Evolutionary conservation across 176 grass and related monocot species (phyloP).

Genomic region (Puya raimondii): DNA sequence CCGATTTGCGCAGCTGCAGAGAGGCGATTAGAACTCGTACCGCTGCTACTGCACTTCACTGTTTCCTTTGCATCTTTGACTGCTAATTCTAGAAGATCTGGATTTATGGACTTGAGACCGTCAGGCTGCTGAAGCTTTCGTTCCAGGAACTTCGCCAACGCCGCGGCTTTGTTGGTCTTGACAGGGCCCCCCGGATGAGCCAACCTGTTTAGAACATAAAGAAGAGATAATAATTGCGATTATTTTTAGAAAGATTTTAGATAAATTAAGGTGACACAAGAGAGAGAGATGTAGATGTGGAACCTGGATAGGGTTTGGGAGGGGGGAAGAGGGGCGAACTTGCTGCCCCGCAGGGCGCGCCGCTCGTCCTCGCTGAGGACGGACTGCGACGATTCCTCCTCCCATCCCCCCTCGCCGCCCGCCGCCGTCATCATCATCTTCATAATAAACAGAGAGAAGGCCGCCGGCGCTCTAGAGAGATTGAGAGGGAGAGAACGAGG

Average conservation of each 20-base stretch:
- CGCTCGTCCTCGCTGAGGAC: conserved; percentile 69
- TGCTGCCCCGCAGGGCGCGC: conserved; percentile 73
- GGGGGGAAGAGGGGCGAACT: conserved; percentile 71
- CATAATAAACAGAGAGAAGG: background rate
- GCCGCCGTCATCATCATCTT: conserved; percentile 29
- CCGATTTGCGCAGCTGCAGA: too few relatives aligned
- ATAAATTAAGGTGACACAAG: background rate
- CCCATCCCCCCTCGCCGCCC: background rate
- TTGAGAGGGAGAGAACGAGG: too few relatives aligned
- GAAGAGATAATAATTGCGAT: conserved; percentile 15
- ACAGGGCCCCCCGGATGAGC: conserved; percentile 84
- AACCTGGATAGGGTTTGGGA: conserved; percentile 41
- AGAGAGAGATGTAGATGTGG: background rate
- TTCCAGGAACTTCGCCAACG: conserved; percentile 93
- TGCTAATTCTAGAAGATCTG: conserved; percentile 71
- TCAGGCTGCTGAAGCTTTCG: conserved; percentile 92
- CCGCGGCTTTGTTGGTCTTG: conserved; percentile 97
- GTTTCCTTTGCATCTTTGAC: conserved; percentile 83
- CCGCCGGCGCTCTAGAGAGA: too few relatives aligned
- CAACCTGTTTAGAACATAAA: conserved; percentile 46
- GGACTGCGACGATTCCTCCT: background rate
- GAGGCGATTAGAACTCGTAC: conserved; percentile 22
- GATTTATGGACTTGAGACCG: conserved; percentile 66
- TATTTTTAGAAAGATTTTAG: too few relatives aligned
- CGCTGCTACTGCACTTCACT: conserved; percentile 42